Evolutionary conservation across 768 basidiomycete genomes (phyloP).

Genomic region (Macrolepiota albuminosa): DNA sequence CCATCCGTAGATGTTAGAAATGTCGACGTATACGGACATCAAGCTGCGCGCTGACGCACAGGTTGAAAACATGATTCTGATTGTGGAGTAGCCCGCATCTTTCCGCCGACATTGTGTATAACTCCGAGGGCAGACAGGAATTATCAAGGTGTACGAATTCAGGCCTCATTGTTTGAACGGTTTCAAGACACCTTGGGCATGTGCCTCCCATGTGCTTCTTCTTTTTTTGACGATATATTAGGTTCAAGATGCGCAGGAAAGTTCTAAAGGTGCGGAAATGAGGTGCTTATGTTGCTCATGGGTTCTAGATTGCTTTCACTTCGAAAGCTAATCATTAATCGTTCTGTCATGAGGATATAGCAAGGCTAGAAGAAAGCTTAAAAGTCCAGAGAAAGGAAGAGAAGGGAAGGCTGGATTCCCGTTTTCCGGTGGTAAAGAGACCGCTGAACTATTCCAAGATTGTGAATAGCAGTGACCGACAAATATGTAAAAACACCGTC

Average conservation of each 20-base stretch:
- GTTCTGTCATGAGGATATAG: not conserved
- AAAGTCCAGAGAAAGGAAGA: not conserved
- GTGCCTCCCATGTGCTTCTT: not conserved
- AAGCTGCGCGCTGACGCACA: not conserved
- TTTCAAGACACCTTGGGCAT: not conserved
- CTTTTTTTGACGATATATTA: not conserved
- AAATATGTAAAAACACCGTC: not conserved
- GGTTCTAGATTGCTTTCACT: not conserved
- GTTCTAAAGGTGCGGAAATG: not conserved
- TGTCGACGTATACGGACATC: not conserved
- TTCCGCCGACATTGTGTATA: constrained; percentile 1
- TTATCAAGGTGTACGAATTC: not conserved
- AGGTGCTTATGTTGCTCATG: not conserved
- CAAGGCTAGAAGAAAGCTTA: not conserved
- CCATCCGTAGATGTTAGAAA: not conserved
- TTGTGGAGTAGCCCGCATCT: constrained; percentile 1
- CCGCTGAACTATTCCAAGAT: not conserved
- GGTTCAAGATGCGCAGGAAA: not conserved
- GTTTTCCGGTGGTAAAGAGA: not conserved
- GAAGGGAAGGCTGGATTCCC: not conserved
- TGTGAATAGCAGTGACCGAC: not conserved
- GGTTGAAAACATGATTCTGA: not conserved
- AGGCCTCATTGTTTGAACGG: not conserved
- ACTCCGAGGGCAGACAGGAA: constrained; percentile 1
- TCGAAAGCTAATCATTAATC: not conserved